Evolutionary conservation across 345 rosid species (phyloP), one percentile per base, ranked within the genome.

Genomic region (Eucalyptus tenuipes): DNA sequence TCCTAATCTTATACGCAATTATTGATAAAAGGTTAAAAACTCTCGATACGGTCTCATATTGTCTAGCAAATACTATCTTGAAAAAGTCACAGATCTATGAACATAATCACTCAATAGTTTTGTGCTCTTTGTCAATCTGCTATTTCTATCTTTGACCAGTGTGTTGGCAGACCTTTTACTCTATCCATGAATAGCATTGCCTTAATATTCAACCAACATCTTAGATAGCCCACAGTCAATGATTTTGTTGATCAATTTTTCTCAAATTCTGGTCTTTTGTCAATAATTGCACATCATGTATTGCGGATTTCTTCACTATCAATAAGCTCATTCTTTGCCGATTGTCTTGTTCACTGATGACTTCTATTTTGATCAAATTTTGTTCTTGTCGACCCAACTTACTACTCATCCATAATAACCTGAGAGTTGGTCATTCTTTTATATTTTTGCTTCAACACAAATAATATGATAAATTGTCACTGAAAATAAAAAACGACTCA

Each of bases 61-160:
- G 37, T 37, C 22, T 71, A 16, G 6, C 7, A 66, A 66, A 66
- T 66, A 66, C 4, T 66, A 68, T 33, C 13, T 18, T 3, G 2
- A 37, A 71, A 18, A 3, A 17, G 24, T 71, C 1, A 3, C 4
- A 18, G 13, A 17, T 18, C 37, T 37, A 66, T 66, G 5, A 31
- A 31, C 1, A 0, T 68, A 68, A 31, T 15, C 24, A 1, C 79
- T 31, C 40, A 2, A 13, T 0, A 2, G 6, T 68, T 68, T 33
- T 71, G 44, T 17, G 81, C 44, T 71, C 25, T 12, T 12, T 33
- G 45, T 71, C 44, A 33, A 37, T 71, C 7, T 2, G 5, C 44
- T 71, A 33, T 71, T 12, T 33, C 81, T 33, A 33, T 33, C 81
- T 71, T 33, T 4, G 4, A 71, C 4, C 6, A 4, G 13, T 33